Evolutionary conservation across 371 early-diverging fungal genomes (phyloP), one percentile per base, ranked within the genome.

Genomic region (Syncephalastrum monosporum): DNA sequence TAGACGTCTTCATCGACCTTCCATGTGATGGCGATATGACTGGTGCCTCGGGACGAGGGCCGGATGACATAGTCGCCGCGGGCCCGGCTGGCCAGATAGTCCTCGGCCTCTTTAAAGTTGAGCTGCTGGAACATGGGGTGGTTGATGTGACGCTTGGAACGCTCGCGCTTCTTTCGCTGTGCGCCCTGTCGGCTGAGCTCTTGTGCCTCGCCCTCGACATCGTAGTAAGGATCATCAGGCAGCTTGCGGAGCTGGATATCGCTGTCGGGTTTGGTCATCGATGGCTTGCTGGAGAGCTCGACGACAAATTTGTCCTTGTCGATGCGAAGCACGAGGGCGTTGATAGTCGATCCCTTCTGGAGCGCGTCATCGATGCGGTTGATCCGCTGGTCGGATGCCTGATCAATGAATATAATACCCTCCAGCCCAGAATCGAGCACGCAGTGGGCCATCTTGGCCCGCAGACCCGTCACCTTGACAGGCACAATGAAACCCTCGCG

Each of bases 11-110:
- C 88, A 46, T 82, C 90, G 13, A 96, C 85, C 61, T 96, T 96
- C 94, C 96, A 97, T 4, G 96, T 96, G 25, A 97, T 86, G 0
- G 92, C 87, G 16, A 99, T 77, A 65, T 94, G 93, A 63, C 92
- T 86, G 23, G 77, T 71, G 12, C 96, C 96, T 12, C 87, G 83
- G 4, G 92, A 91, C 14, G 96, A 96, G 1, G 97, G 97, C 17
- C 98, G 87, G 53, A 99, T 89, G 13, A 99, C 91, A n/a, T 88
- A 71, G 27, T 90, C 89, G 29, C 98, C 99, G 19, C 83, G 77
- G 15, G 77, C 81, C 19, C 87, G 78, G 15, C 68, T 65, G 7
- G 81, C 69, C 47, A 97, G 72, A 53, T 85, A 89, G 44, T 83
- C 77, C 62, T 89, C 86, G 3, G 97, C 96, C 60, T 91, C 84